Evolutionary conservation across 1,139 yeast species (phyloP).

Genomic region (Suhomyces terraborum): DNA sequence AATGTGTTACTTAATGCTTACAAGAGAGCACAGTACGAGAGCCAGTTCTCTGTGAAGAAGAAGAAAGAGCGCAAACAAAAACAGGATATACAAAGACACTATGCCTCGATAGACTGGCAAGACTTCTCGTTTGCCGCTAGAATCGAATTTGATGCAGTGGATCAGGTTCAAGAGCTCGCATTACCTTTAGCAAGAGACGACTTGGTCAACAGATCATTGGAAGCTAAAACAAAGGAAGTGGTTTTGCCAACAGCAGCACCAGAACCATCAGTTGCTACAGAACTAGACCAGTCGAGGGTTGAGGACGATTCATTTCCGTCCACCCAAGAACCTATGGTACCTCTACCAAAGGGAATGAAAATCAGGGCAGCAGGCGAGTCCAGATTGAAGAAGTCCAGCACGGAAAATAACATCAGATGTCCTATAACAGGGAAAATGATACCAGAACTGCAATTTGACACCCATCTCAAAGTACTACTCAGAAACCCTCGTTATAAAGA

Average conservation of each 20-base stretch:
- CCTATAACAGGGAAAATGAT: slow-evolving; percentile 73
- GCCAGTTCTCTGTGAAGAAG: slow-evolving; percentile 31
- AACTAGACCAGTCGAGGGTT: slow-evolving; percentile 5
- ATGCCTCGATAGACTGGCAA: slow-evolving; percentile 86
- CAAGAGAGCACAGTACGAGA: slow-evolving; percentile 58
- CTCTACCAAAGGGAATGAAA: slow-evolving; percentile 58
- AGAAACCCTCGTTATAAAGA: slow-evolving; percentile 79
- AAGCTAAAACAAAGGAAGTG: slow-evolving; percentile 33
- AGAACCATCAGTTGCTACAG: slow-evolving; percentile 1
- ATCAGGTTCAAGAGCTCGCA: slow-evolving; percentile 61
- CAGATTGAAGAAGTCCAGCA: slow-evolving; percentile 40
- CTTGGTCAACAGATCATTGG: slow-evolving; percentile 62
- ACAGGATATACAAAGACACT: slow-evolving; percentile 45
- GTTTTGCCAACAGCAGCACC: slow-evolving; percentile 10
- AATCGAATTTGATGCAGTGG: slow-evolving; percentile 66
- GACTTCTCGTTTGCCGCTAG: slow-evolving; percentile 74
- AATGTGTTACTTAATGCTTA: slow-evolving; percentile 52
- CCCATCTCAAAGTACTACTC: slow-evolving; percentile 69
- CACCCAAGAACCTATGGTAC: neutral
- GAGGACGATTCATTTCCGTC: neutral
- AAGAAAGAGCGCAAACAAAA: slow-evolving; percentile 38
- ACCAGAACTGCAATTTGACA: slow-evolving; percentile 71
- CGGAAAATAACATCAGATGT: slow-evolving; percentile 55
- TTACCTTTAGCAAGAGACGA: slow-evolving; percentile 62
- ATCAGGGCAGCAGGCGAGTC: slow-evolving; percentile 71